Evolutionary conservation across 257 asterid genomes (phyloP).

Genomic region (Nicotiana noctiflora): DNA sequence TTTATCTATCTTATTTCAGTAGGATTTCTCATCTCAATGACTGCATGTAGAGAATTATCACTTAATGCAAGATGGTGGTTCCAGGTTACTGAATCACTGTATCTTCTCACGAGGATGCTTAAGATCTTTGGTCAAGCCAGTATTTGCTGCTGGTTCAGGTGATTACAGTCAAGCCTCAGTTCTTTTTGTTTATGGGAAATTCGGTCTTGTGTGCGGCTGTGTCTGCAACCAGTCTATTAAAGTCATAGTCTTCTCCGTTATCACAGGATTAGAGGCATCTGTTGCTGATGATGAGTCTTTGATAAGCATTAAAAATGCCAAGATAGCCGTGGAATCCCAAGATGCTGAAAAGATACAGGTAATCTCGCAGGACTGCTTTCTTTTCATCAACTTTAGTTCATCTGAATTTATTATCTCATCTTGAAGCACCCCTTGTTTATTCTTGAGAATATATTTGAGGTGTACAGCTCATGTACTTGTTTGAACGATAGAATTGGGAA

Average conservation of each 20-base stretch:
- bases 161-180: too few relatives aligned
- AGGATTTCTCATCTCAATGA: too few relatives aligned
- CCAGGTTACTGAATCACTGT: not conserved
- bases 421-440: not conserved
- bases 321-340: constrained; percentile 48
- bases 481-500: too few relatives aligned
- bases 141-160: not conserved
- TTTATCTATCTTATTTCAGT: too few relatives aligned
- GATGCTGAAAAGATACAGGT: constrained; percentile 58
- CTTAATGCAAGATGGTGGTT: too few relatives aligned
- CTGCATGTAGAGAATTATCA: too few relatives aligned
- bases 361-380: constrained; percentile 18
- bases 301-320: constrained; percentile 33
- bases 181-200: too few relatives aligned
- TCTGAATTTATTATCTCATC: not conserved
- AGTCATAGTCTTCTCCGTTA: not conserved
- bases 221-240: not conserved
- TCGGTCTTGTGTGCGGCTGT: too few relatives aligned
- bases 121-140: not conserved
- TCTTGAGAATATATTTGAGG: too few relatives aligned
- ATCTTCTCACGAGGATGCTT: not conserved
- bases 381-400: not conserved
- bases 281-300: constrained; percentile 27
- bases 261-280: constrained; percentile 53
- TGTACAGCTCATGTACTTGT: too few relatives aligned